Percentiles rank a stretch among this genome's conserved stretches.
These are phyloP conservation scores for Prunus yedoensis DNA, from an alignment of 331 rosid species.

Conservation along the genomic window DNA sequence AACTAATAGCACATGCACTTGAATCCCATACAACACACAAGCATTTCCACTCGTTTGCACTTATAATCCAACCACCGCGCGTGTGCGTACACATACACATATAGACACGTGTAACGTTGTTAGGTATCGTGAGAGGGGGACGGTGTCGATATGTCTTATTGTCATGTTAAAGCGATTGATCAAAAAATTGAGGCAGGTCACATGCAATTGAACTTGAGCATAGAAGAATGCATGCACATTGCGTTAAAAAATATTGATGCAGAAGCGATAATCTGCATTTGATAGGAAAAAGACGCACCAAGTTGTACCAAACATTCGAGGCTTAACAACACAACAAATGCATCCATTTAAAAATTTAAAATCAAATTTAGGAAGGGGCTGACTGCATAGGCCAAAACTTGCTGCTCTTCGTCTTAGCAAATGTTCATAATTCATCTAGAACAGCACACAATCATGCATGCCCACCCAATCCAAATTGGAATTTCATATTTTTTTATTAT, in stretches of 20 bases:
- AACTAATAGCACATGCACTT: too few relatives aligned
- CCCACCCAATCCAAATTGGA: neutral
- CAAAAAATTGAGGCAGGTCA: neutral
- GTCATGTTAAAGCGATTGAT: neutral
- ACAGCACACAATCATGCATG: neutral
- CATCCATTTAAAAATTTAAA: conserved; percentile 19
- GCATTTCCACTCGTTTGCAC: too few relatives aligned
- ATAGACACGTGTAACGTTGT: too few relatives aligned
- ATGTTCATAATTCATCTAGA: neutral
- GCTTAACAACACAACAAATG: conserved; percentile 40
- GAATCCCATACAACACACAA: too few relatives aligned
- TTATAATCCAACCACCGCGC: too few relatives aligned
- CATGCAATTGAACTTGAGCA: conserved; percentile 1
- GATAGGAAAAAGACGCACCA: conserved; percentile 38
- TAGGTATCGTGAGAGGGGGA: neutral
- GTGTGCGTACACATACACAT: too few relatives aligned
- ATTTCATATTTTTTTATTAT: neutral
- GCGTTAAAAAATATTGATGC: conserved; percentile 33
- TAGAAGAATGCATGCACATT: neutral
- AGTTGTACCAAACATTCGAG: conserved; percentile 36
- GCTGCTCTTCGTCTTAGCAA: neutral
- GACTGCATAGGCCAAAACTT: conserved; percentile 38
- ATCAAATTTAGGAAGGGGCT: conserved; percentile 26
- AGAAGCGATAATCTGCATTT: conserved; percentile 37
- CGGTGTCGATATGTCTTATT: neutral